Conservation (phyloP, 2,329 filamentous ascomycete genomes). For the Aaosphaeria pasadenensis region DNA sequence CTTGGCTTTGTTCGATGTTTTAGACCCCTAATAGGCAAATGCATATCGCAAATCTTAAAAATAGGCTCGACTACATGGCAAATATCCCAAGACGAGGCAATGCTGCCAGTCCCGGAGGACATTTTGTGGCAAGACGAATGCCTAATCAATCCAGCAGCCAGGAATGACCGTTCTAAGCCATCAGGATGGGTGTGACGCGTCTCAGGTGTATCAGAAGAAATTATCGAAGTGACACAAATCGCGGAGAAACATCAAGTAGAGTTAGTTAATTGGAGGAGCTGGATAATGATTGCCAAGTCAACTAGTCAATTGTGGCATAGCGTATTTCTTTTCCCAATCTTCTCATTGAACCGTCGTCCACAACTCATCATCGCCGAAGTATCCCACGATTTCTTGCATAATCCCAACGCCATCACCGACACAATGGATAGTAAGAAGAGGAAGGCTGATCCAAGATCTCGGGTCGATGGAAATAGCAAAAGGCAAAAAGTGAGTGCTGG, state of each 20-base stretch:
- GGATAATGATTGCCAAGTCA: no score
- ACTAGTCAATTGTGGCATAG: neutral
- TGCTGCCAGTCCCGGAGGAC: no score
- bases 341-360: neutral
- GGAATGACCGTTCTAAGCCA: no score
- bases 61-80: no score
- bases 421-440: constrained; percentile 27
- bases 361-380: neutral
- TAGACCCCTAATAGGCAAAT: no score
- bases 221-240: neutral
- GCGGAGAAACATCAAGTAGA: neutral
- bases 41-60: no score
- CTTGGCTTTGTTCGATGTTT: no score
- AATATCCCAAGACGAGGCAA: no score
- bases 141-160: no score
- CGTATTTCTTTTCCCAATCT: neutral
- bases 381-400: neutral
- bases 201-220: neutral
- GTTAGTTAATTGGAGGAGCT: no score
- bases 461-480: constrained; percentile 28
- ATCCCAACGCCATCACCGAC: constrained; percentile 12
- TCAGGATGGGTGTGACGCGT: no score
- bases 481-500: constrained; percentile 32
- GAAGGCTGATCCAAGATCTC: constrained; percentile 31
- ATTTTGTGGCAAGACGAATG: no score